Conservation (phyloP, 345 rosid genomes). For the Aurinia saxatilis region DNA sequence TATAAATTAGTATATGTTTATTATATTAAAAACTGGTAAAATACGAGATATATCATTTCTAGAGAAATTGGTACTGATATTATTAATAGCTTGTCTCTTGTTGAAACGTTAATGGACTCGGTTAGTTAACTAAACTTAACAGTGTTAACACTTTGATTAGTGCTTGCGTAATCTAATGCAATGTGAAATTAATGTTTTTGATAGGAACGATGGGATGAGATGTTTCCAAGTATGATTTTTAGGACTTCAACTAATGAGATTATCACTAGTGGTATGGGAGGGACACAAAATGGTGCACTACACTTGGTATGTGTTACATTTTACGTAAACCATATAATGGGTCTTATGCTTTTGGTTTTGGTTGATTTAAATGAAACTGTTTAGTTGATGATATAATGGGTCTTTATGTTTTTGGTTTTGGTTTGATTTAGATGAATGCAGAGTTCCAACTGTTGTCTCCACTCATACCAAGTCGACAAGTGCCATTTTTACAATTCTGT, state of each 20-base stretch:
- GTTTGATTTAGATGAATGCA: slow-evolving; percentile 68
- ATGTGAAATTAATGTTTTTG: not conserved
- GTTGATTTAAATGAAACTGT: too few relatives aligned
- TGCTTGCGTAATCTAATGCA: not conserved
- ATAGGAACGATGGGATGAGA: slow-evolving; percentile 93
- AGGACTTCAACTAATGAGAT: slow-evolving; percentile 72
- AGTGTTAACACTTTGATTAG: not conserved
- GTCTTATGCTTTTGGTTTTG: not conserved
- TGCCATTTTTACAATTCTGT: slow-evolving; percentile 79
- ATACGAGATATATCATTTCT: too few relatives aligned
- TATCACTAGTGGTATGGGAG: slow-evolving; percentile 76
- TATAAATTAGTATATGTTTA: too few relatives aligned
- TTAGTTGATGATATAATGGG: too few relatives aligned
- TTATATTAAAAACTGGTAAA: too few relatives aligned
- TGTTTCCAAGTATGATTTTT: slow-evolving; percentile 88
- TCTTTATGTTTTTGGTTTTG: too few relatives aligned
- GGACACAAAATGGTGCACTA: slow-evolving; percentile 83
- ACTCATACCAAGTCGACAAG: slow-evolving; percentile 84
- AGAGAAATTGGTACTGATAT: slow-evolving; percentile 73
- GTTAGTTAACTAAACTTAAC: slow-evolving; percentile 36
- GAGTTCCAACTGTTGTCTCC: slow-evolving; percentile 91
- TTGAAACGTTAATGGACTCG: slow-evolving; percentile 90
- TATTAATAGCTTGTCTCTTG: slow-evolving; percentile 85
- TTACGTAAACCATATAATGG: too few relatives aligned
- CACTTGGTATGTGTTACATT: slow-evolving; percentile 46